phyloP scores from a whole-genome alignment of 163 green algal genomes.

The Scenedesmus sp. region DNA sequence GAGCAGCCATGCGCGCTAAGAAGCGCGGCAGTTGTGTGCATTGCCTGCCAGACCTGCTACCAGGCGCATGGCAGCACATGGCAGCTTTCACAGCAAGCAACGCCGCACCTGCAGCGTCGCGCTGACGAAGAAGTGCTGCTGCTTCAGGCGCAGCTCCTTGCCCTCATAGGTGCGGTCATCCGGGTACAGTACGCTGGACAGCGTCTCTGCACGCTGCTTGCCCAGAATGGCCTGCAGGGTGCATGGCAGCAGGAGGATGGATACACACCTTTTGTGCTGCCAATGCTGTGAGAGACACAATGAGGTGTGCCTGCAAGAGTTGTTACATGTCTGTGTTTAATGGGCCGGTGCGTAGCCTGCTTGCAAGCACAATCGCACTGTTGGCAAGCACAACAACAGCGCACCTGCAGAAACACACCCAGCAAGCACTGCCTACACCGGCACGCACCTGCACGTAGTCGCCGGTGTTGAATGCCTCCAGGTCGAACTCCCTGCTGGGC shows the following conservation, averaged over 20 bases:
- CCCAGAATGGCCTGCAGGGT: constrained; percentile 87
- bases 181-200: constrained; percentile 98
- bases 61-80: not conserved
- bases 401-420: not conserved
- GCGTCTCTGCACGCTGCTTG: constrained; percentile 98
- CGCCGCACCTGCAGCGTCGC: constrained; percentile 90
- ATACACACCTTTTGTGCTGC: no score
- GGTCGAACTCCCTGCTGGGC: constrained; percentile 97
- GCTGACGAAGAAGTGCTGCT: constrained; percentile 99
- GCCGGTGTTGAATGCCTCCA: constrained; percentile 76
- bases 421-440: not conserved
- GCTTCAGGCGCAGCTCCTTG: constrained; percentile 99
- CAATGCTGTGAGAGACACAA: no score
- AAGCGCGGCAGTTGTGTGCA: no score
- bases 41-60: no score
- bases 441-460: constrained; percentile 58
- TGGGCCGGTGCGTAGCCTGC: not conserved
- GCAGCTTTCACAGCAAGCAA: not conserved
- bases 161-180: constrained; percentile 99
- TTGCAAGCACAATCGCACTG: not conserved
- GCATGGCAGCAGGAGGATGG: not conserved
- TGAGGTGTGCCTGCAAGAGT: no score
- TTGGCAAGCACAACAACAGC: not conserved
- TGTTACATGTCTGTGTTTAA: no score
- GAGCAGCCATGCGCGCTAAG: no score